These are phyloP conservation scores for Monilinia laxa DNA, from an alignment of 2,329 filamentous ascomycete genomes.

Conservation along the genomic window DNA sequence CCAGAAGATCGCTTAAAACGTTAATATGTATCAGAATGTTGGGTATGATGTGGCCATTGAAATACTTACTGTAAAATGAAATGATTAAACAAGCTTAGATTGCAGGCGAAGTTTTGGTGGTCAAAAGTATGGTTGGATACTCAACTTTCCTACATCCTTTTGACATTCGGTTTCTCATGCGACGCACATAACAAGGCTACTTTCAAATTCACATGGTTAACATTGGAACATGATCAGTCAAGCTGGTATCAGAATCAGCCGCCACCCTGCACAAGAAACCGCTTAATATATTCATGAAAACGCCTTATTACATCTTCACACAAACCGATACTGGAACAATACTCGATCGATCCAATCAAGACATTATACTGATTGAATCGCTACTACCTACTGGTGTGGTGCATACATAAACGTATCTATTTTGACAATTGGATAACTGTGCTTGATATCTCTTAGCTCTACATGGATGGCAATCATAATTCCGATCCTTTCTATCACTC, in stretches of 20 bases:
- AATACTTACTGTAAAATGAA: neutral
- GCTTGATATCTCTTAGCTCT: too few relatives aligned
- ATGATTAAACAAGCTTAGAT: neutral
- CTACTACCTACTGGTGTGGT: conserved; percentile 28
- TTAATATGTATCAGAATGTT: conserved; percentile 41
- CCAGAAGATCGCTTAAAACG: conserved; percentile 41
- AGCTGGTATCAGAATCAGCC: too few relatives aligned
- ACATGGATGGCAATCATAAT: too few relatives aligned
- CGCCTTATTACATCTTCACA: conserved; percentile 17
- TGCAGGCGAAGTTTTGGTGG: neutral
- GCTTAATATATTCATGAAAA: too few relatives aligned
- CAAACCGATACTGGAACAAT: conserved; percentile 6
- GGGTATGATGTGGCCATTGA: conserved; percentile 4
- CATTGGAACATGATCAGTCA: too few relatives aligned
- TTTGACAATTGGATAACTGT: too few relatives aligned
- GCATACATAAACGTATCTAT: neutral
- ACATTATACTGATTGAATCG: conserved; percentile 34
- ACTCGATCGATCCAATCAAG: conserved; percentile 33
- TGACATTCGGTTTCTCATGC: too few relatives aligned
- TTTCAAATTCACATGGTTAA: too few relatives aligned
- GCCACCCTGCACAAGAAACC: too few relatives aligned
- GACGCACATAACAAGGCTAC: too few relatives aligned
- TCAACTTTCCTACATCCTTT: conserved; percentile 37
- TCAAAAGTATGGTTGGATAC: neutral
- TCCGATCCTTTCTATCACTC: too few relatives aligned